Conservation (phyloP, 371 early-diverging fungal genomes). For the Capniomyces stellatus region DNA sequence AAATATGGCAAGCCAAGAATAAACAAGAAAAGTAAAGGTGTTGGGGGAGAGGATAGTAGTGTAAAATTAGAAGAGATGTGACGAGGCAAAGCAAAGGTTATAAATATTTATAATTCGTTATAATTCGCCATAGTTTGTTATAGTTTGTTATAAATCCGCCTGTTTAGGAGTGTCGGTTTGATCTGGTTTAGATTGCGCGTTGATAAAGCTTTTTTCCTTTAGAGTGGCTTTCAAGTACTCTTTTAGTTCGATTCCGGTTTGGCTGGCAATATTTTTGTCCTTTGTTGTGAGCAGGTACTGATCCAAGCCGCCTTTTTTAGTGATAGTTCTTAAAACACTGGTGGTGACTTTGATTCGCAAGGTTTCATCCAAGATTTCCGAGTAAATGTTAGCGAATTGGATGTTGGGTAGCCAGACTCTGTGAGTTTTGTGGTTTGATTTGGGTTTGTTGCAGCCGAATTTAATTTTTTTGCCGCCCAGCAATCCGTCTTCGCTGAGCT, state of each 20-base stretch:
- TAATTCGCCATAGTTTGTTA: no score
- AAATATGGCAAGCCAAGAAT: no score
- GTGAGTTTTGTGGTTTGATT: slow-evolving; percentile 59
- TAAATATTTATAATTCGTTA: no score
- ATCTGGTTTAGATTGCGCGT: no score
- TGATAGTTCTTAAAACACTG: slow-evolving; percentile 54
- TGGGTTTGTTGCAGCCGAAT: slow-evolving; percentile 63
- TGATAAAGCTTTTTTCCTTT: not conserved
- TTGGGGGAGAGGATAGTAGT: no score
- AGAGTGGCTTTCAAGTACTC: slow-evolving; percentile 7
- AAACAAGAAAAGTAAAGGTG: no score
- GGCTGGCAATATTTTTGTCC: slow-evolving; percentile 39
- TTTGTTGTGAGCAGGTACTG: slow-evolving; percentile 50
- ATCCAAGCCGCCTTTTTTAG: slow-evolving; percentile 74
- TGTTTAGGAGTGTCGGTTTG: no score
- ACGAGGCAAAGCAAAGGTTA: no score
- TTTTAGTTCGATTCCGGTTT: slow-evolving; percentile 32
- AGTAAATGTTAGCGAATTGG: slow-evolving; percentile 46
- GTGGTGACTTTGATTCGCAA: slow-evolving; percentile 48
- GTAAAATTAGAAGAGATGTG: no score
- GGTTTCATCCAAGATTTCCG: slow-evolving; percentile 36
- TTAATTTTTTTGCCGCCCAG: slow-evolving; percentile 51
- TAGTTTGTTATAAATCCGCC: no score
- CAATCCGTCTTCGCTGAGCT: slow-evolving; percentile 20
- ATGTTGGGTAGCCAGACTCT: slow-evolving; percentile 71